Evolutionary conservation across 2,329 filamentous ascomycete species (phyloP).

Genomic region (Trichoderma sp.): DNA sequence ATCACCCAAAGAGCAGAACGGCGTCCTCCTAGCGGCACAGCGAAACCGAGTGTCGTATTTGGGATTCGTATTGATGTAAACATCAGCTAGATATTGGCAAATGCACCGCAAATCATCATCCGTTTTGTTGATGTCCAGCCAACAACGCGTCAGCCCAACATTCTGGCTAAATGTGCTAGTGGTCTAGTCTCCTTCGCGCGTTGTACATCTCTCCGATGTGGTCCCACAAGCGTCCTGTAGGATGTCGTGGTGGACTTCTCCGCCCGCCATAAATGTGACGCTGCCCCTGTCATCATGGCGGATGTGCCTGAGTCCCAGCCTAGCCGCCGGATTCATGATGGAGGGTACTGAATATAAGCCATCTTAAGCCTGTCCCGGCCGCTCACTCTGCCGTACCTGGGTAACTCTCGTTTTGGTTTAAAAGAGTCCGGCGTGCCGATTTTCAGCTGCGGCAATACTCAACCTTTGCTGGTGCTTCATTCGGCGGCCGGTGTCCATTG

Average conservation of each 20-base stretch:
- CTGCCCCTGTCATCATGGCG: not conserved
- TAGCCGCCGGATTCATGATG: not conserved
- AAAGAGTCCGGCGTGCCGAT: not conserved
- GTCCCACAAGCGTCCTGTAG: not conserved
- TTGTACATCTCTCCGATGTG: not conserved
- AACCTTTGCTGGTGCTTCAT: not conserved
- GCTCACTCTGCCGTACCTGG: not conserved
- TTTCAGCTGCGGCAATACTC: not conserved
- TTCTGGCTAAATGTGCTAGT: not conserved
- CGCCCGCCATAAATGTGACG: constrained; percentile 4
- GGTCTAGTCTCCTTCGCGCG: not conserved
- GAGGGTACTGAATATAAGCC: constrained; percentile 3
- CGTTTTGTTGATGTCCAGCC: not conserved
- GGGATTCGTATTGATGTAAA: not conserved
- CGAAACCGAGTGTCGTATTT: not conserved
- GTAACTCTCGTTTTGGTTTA: not conserved
- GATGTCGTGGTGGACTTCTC: not conserved
- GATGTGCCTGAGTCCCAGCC: not conserved
- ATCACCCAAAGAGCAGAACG: not conserved
- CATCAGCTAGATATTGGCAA: not conserved
- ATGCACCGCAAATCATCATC: not conserved
- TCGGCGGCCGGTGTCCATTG: not conserved
- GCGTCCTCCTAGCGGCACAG: not conserved
- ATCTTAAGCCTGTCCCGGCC: not conserved
- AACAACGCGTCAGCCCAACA: not conserved